Evolutionary conservation across 306 rosid genomes (phyloP), one percentile per base, ranked within the genome.

Genomic region (Vigna unguiculata): DNA sequence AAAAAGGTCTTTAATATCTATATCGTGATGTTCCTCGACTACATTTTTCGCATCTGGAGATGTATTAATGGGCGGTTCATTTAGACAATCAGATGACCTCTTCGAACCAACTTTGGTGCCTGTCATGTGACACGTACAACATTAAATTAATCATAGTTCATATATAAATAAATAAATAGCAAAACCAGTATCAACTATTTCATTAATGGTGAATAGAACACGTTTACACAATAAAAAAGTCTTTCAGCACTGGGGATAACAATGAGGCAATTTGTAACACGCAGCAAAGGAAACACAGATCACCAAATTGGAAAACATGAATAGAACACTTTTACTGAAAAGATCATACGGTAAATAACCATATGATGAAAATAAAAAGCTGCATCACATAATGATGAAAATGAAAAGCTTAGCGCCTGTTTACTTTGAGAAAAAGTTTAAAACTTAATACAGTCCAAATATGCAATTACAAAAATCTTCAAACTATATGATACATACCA

Each of bases 1-100:
- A 53, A 95, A 95, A 69, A 95, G 86, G 6, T 92, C 95, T 11
- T 78, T 87, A 11, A 90, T 83, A 55, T 85, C 88, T 45, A 94
- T 85, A 74, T 92, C 96, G 17, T 86, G 93, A 83, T 87, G 95
- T 59, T 92, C 93, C 45, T 82, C 91, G 7, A 54, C 84, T 45
- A 85, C 97, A 48, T 86, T 85, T 74, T 84, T 90, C 11, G 84
- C 80, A 24, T 38, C 91, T 3, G 90, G 93, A 4, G 97, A 90
- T 54, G 83, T 60, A 43, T 55, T 64, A 34, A 69, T 81, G 62
- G 87, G 91, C 21, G 74, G 89, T 70, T 86, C 90, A 43, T 6
- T 40, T 47, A 90, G 71, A 80, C 75, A 52, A 62, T 92, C 90
- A 72, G 52, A 40, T 34, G 71, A 22, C 72, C 78, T 80, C 80